A percentile compares a stretch with the other conserved stretches of the same genome.
phyloP scores from a whole-genome alignment of 2,329 filamentous ascomycete species.

The Rutstroemia sp. region DNA sequence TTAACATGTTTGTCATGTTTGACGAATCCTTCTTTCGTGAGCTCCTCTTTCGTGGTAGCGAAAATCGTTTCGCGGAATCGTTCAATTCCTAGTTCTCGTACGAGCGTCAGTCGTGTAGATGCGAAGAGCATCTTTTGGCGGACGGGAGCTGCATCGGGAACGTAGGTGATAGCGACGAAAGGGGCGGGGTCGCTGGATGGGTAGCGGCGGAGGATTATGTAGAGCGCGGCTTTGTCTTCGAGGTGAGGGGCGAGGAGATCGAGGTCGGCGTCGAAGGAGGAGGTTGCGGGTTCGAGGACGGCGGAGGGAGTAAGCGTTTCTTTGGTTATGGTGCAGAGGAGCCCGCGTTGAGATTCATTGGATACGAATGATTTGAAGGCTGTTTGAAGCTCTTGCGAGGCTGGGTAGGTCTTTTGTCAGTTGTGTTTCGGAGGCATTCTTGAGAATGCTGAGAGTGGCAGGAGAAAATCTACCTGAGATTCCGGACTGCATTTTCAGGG shows the following conservation, averaged over 20 bases:
- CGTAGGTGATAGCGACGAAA: constrained; percentile 68
- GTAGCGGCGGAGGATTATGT: constrained; percentile 67
- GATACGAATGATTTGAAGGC: constrained; percentile 65
- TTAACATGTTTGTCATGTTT: constrained; percentile 62
- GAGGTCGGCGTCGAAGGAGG: constrained; percentile 59
- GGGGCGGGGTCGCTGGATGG: constrained; percentile 38
- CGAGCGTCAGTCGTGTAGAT: constrained; percentile 65
- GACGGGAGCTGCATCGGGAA: constrained; percentile 71
- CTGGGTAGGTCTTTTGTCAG: constrained; percentile 35
- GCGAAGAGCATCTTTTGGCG: constrained; percentile 85
- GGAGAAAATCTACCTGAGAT: constrained; percentile 52
- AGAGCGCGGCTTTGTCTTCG: constrained; percentile 59
- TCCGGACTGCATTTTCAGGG: constrained; percentile 63
- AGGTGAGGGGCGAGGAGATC: constrained; percentile 54
- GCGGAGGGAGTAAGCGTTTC: constrained; percentile 60
- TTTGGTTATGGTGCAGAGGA: constrained; percentile 62
- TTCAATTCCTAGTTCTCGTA: constrained; percentile 70
- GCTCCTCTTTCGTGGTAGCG: constrained; percentile 60
- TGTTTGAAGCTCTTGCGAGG: constrained; percentile 68
- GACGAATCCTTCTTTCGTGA: constrained; percentile 62
- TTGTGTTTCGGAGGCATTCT: not conserved
- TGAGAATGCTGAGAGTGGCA: not conserved
- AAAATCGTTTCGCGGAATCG: constrained; percentile 73
- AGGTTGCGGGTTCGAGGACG: constrained; percentile 44
- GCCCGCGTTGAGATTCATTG: constrained; percentile 54